These are phyloP conservation scores for Nemania sp. DNA, from an alignment of 2,329 filamentous ascomycete genomes.

Conservation along the genomic window DNA sequence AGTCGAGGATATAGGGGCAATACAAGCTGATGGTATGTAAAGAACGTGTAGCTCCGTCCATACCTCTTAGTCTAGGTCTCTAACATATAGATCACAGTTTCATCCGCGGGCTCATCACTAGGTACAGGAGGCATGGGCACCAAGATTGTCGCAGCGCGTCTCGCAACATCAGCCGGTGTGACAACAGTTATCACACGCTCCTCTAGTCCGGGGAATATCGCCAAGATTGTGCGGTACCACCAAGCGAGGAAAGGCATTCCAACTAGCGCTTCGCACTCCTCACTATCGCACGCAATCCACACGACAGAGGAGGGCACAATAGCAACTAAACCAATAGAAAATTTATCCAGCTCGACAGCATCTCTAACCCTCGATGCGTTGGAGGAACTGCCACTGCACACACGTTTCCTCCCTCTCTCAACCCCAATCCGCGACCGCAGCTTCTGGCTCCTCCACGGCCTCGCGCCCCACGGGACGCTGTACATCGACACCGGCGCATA, in stretches of 20 bases:
- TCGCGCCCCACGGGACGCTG: conserved; percentile 88
- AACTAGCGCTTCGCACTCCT: conserved; percentile 41
- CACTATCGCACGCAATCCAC: conserved; percentile 37
- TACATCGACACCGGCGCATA: conserved; percentile 95
- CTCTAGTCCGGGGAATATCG: conserved; percentile 92
- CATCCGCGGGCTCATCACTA: conserved; percentile 85
- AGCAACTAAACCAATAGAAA: conserved; percentile 49
- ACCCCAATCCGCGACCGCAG: conserved; percentile 91
- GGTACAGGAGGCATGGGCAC: conserved; percentile 98
- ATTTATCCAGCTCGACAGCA: conserved; percentile 56
- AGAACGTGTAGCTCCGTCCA: not conserved
- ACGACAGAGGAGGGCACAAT: conserved; percentile 41
- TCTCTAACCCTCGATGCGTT: conserved; percentile 55
- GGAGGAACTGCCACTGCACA: conserved; percentile 78
- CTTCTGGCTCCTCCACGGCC: conserved; percentile 96
- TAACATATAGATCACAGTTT: conserved; percentile 66
- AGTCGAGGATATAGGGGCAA: conserved; percentile 84
- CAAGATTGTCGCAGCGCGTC: conserved; percentile 91
- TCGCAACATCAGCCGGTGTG: conserved; percentile 93
- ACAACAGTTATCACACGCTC: conserved; percentile 96
- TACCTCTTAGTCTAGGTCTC: not conserved
- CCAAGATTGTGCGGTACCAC: conserved; percentile 85
- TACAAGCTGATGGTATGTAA: conserved; percentile 80
- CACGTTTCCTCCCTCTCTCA: conserved; percentile 86
- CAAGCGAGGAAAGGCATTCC: conserved; percentile 67